Percentiles rank a stretch among this genome's conserved stretches.
These are phyloP conservation scores for Fulvia fulva DNA, from an alignment of 2,329 filamentous ascomycete species.

Conservation along the genomic window DNA sequence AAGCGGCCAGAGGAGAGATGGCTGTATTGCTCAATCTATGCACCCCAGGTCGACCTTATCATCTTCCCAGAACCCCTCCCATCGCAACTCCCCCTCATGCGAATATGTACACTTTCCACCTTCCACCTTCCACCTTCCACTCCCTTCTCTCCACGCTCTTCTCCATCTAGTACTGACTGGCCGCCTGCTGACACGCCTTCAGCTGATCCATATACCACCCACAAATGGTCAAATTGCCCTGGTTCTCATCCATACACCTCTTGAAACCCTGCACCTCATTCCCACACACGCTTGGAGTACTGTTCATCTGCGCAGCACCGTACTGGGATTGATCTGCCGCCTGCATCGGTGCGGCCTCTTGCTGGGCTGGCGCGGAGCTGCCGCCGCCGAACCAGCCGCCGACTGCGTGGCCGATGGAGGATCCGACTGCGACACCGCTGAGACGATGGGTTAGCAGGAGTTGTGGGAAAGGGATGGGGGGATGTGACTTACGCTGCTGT, in stretches of 20 bases:
- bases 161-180: conserved; percentile 44
- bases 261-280: conserved; percentile 81
- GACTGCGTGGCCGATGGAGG: conserved; percentile 90
- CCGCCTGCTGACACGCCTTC: conserved; percentile 50
- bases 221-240: conserved; percentile 92
- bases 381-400: conserved; percentile 82
- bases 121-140: neutral
- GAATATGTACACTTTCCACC: neutral
- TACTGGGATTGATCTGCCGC: conserved; percentile 20
- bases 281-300: conserved; percentile 55
- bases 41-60: neutral
- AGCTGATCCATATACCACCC: conserved; percentile 96
- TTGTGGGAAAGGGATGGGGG: neutral
- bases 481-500: conserved; percentile 83
- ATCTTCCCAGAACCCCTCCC: neutral
- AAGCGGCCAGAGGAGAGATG: neutral
- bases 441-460: conserved; percentile 25
- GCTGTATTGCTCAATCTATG: neutral
- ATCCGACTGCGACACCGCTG: conserved; percentile 94
- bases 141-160: neutral
- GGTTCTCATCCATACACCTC: conserved; percentile 92
- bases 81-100: neutral
- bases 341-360: conserved; percentile 47
- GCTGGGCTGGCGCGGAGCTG: conserved; percentile 15
- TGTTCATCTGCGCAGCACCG: conserved; percentile 26